phyloP scores from a whole-genome alignment of 345 rosid genomes.

The Gossypium bickii region DNA sequence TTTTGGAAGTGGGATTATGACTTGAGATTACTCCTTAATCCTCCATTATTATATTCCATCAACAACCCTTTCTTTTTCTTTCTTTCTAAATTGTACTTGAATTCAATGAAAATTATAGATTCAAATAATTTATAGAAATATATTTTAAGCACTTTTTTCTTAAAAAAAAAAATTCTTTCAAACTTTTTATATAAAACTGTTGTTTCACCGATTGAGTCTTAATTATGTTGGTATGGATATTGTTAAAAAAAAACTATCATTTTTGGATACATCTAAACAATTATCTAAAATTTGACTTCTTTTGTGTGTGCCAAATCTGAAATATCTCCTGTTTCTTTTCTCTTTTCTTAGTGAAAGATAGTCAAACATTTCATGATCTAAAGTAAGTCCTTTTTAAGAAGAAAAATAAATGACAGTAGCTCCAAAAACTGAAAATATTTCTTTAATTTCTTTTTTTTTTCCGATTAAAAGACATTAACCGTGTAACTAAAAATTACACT shows the following conservation, averaged over 20 bases:
- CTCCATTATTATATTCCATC: no score
- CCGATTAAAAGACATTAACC: neutral
- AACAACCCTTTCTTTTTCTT: no score
- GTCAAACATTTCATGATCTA: neutral
- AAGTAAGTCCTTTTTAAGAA: neutral
- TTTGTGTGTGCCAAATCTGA: neutral
- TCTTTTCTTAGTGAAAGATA: neutral
- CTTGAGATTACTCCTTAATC: no score
- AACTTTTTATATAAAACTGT: no score
- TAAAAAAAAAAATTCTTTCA: no score
- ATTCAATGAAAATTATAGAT: no score
- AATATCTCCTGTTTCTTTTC: neutral
- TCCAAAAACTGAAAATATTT: neutral
- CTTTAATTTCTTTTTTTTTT: neutral
- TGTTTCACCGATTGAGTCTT: no score
- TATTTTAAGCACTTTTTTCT: no score
- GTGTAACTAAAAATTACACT: no score
- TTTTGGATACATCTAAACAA: neutral
- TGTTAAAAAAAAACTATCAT: neutral
- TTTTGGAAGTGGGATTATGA: no score
- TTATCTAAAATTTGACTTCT: neutral
- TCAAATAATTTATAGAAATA: no score
- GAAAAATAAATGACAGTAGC: neutral
- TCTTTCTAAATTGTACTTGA: no score
- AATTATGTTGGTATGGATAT: accelerated